Base-by-base conservation (phyloP, 2,329 filamentous ascomycete genomes). In the Cordyceps tenuipes region DNA sequence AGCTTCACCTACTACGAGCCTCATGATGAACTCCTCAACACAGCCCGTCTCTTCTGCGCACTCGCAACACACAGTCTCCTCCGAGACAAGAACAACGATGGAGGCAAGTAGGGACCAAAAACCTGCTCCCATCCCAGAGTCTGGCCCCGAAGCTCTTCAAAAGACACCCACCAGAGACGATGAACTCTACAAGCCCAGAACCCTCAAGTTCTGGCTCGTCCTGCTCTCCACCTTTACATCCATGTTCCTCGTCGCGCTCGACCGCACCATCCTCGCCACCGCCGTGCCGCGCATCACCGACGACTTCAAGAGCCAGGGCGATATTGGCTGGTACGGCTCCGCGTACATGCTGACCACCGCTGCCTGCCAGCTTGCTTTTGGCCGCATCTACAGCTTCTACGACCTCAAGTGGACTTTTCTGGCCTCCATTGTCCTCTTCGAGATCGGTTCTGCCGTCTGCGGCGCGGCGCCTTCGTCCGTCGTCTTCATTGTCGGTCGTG, bases 311-410 rank as follows among this genome's bases (percentile, higher is more conserved):
- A 79, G 79, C 55, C 70, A 83, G 5, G 77, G 77, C 5, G 82
- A 85, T 63, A 80, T 85, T 57, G 82, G 81, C 55, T 85, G 83
- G 82, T 85, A 84, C 67, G 81, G 80, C 3, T 81, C 79, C 52
- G 78, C 79, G 7, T 82, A 83, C 67, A 80, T 85, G 75, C 72
- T 86, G 63, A 84, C 82, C 13, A 81, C 81, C 2, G 77, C 80
- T 7, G 79, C 80, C n/a, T 73, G 70, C 21, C 79, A 82, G 65
- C 72, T 82, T 3, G 66, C 82, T 9, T 83, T 80, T 66, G 81
- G 81, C 7, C 74, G 79, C 44, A 74, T 83, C 44, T 84, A 82
- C 68, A 77, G 76, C 63, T 80, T 80, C 63, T 83, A 82, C 64
- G 74, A 77, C 60, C 71, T 79, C 63, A 79, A 80, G 61, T 75